Percentiles rank a stretch among this genome's conserved stretches.
phyloP scores from a whole-genome alignment of 2,329 filamentous ascomycete genomes.

The Cladosporium phlei region DNA sequence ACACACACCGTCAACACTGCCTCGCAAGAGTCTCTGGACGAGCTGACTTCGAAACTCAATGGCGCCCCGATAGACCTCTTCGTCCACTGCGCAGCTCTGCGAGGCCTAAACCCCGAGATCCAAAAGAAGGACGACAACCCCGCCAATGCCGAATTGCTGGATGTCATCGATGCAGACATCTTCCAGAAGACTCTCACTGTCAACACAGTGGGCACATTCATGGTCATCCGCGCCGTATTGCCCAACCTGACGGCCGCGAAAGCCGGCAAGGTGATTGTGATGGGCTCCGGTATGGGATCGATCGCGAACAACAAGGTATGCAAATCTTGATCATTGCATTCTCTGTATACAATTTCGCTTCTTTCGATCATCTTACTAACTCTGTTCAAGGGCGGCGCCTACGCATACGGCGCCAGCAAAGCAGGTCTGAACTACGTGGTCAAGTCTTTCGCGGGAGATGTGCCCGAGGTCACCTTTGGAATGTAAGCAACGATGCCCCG shows the following conservation, averaged over 20 bases:
- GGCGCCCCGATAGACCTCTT: conserved; percentile 10
- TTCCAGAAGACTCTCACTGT: conserved; percentile 8
- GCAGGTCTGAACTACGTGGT: conserved; percentile 11
- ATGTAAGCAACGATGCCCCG: no score
- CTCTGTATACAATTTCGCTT: no score
- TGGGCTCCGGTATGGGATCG: conserved; percentile 11
- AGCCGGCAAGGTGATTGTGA: conserved; percentile 6
- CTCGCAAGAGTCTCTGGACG: conserved; percentile 2
- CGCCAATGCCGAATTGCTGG: conserved; percentile 8
- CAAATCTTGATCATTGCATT: no score
- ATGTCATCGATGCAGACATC: conserved; percentile 6
- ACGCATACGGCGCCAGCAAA: conserved; percentile 13
- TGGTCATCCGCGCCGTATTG: conserved; percentile 10
- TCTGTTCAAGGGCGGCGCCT: conserved; percentile 7
- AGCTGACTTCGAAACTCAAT: background rate
- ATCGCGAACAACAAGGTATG: conserved; percentile 13
- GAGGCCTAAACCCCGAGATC: conserved; percentile 8
- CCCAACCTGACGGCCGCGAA: conserved; percentile 5
- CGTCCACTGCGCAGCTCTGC: conserved; percentile 8
- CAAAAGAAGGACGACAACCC: conserved; percentile 3
- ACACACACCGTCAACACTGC: conserved; percentile 9
- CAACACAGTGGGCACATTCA: conserved; percentile 10
- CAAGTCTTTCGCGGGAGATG: conserved; percentile 9
- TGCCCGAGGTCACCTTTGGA: conserved; percentile 7
- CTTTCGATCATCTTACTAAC: no score